phyloP scores from a whole-genome alignment of 768 basidiomycete species.

The Boletus subparvulus region DNA sequence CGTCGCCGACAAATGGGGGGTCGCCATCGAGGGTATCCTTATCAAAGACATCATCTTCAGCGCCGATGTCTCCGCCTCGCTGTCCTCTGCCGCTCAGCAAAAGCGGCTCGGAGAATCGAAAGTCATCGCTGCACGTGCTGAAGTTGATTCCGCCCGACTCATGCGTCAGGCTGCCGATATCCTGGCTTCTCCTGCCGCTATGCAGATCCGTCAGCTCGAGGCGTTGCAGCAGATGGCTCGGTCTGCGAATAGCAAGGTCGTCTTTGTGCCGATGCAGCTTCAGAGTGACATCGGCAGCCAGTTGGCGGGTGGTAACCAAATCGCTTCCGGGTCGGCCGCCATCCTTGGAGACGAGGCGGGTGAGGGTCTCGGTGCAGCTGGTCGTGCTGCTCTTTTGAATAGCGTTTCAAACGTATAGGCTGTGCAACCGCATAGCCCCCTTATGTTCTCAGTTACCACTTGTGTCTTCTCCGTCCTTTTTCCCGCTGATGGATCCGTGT shows the following conservation, averaged over 20 bases:
- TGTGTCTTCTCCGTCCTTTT: background rate
- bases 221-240: conserved; percentile 95
- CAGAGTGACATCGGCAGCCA: conserved; percentile 69
- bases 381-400: conserved; percentile 28
- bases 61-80: conserved; percentile 81
- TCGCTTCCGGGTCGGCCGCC: conserved; percentile 23
- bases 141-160: conserved; percentile 91
- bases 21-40: conserved; percentile 93
- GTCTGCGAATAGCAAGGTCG: conserved; percentile 82
- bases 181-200: conserved; percentile 89
- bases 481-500: background rate
- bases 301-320: conserved; percentile 29
- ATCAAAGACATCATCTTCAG: conserved; percentile 96
- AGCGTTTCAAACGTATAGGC: conserved; percentile 25
- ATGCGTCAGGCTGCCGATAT: conserved; percentile 98
- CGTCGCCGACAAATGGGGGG: conserved; percentile 95
- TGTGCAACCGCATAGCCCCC: background rate
- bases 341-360: conserved; percentile 22
- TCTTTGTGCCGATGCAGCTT: conserved; percentile 92
- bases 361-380: conserved; percentile 25
- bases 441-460: background rate
- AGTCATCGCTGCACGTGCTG: conserved; percentile 93
- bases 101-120: conserved; percentile 97
- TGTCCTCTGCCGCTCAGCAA: conserved; percentile 95
- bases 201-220: conserved; percentile 97